phyloP scores from a whole-genome alignment of 2,329 filamentous ascomycete species.

The Fonsecaea nubica region DNA sequence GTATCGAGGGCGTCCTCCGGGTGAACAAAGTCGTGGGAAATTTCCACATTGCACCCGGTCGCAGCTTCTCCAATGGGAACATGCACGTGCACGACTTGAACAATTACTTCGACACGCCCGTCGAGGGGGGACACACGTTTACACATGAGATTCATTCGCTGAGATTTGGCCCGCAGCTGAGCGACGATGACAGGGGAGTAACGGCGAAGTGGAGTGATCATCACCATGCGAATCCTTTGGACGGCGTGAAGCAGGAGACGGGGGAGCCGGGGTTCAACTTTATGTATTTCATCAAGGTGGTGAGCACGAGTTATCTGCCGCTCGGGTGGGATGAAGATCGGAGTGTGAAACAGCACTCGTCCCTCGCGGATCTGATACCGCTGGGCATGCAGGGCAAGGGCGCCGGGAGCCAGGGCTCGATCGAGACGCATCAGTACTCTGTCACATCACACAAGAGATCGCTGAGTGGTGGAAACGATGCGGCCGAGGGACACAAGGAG shows the following conservation, averaged over 20 bases:
- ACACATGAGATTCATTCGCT: conserved; percentile 86
- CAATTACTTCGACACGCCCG: conserved; percentile 82
- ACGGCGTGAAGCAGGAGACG: conserved; percentile 77
- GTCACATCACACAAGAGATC: conserved; percentile 96
- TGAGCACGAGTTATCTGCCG: conserved; percentile 91
- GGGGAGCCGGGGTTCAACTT: conserved; percentile 88
- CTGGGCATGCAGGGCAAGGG: conserved; percentile 74
- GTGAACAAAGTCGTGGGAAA: conserved; percentile 99
- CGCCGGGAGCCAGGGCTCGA: conserved; percentile 72
- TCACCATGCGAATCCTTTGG: conserved; percentile 84
- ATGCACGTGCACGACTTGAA: conserved; percentile 98
- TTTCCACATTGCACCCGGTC: conserved; percentile 96
- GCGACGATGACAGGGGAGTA: conserved; percentile 64
- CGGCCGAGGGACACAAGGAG: conserved; percentile 88
- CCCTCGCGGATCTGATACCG: conserved; percentile 61
- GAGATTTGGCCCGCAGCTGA: conserved; percentile 90
- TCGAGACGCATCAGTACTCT: conserved; percentile 98
- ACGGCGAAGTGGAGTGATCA: conserved; percentile 80
- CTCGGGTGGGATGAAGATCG: conserved; percentile 79
- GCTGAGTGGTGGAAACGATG: conserved; percentile 80
- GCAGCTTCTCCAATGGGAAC: conserved; percentile 94
- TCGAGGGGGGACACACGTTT: conserved; percentile 79
- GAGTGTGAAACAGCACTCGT: conserved; percentile 47
- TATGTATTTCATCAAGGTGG: conserved; percentile 99
- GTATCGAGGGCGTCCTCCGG: conserved; percentile 86